Evolutionary conservation across 805 yeast species (phyloP), one percentile per base, ranked within the genome.

Genomic region (Candida dendrica): DNA sequence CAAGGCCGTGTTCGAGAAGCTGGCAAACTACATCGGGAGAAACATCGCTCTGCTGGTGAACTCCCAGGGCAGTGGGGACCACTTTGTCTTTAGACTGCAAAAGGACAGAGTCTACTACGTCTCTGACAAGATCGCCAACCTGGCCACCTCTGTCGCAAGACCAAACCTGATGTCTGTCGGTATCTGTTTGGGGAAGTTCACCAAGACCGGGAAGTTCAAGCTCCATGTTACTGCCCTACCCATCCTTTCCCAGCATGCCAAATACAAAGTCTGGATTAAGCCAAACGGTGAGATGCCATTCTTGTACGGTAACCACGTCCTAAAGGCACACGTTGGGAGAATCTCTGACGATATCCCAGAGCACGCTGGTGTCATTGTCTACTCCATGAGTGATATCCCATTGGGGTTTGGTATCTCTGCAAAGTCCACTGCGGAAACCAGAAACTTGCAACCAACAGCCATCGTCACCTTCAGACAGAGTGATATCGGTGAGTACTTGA

Each of bases 281-380:
- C 81, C 79, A 40, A 93, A 93, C 59, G 98, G 98, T 55, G 98
- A 93, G 65, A 93, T 93, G 98, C 98, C 98, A 13, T 93, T 84
- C 61, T 67, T 93, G 50, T 93, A 93, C 55, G 98, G 98, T 31
- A 93, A 93, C 68, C 96, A 93, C 62, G 91, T 91, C 22, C 72
- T 93, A 52, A 93, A 93, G 61, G 98, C 98, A 4, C 98, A 93
- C 60, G 74, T 93, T 43, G 98, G 98, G 30, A 83, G 89, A 55
- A 88, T 93, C 85, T 84, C 95, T 42, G 98, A 93, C 52, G 98
- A 93, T 59, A 86, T 93, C 42, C 98, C 98, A 26, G 98, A 91
- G 64, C 98, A 93, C 59, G 93, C 96, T 2, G 98, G 98, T 58
- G 90, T 93, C 18, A 74, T 93, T 50, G 83, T 93, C 14, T 88